phyloP scores from a whole-genome alignment of 75 land plant species.

The Gnetum montanum region DNA sequence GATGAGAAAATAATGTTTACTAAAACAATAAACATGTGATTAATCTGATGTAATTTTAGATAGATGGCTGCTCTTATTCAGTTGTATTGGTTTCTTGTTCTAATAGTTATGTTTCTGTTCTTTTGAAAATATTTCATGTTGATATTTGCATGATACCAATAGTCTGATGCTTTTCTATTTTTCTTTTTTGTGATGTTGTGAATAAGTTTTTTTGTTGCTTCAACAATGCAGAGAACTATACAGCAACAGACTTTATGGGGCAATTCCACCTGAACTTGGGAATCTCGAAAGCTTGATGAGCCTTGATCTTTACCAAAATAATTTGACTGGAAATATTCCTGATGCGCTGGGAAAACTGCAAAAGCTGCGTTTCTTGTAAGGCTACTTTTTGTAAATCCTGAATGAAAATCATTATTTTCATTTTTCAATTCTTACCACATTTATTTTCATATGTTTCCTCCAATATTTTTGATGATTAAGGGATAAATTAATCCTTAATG shows the following conservation, averaged over 20 bases:
- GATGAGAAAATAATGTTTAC: no score
- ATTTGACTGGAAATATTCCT: conserved; percentile 28
- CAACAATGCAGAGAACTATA: conserved; percentile 32
- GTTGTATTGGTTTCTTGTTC: no score
- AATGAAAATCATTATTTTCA: background rate
- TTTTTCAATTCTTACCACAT: no score
- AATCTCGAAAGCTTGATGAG: conserved; percentile 29
- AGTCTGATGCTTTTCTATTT: no score
- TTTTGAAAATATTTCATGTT: background rate
- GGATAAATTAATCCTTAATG: no score
- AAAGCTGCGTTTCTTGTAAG: conserved; percentile 37
- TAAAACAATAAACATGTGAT: no score
- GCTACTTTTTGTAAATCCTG: no score
- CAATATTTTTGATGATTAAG: background rate
- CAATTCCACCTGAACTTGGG: conserved; percentile 35
- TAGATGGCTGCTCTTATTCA: no score
- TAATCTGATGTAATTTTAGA: no score
- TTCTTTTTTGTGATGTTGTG: no score
- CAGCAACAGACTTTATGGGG: conserved; percentile 35
- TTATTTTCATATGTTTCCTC: no score
- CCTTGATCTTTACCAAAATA: conserved; percentile 34
- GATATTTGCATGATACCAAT: background rate
- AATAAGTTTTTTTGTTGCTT: background rate
- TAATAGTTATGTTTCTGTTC: no score
- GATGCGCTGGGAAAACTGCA: conserved; percentile 25